phyloP scores from a whole-genome alignment of 129 eudicot genomes.

The Mikania micrantha region DNA sequence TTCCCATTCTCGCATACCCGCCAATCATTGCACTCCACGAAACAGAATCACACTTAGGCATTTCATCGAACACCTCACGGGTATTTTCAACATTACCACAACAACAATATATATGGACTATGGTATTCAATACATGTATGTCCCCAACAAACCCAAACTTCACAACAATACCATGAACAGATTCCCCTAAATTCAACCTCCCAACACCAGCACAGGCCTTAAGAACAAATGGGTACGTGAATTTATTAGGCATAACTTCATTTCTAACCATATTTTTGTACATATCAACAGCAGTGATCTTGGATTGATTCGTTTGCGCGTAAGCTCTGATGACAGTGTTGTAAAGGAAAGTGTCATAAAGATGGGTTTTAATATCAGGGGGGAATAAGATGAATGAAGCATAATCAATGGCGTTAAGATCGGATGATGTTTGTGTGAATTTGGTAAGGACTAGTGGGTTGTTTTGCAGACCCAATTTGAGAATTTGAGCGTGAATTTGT shows the following conservation, averaged over 20 bases:
- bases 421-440: slow-evolving; percentile 56
- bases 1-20: slow-evolving; percentile 56
- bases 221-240: slow-evolving; percentile 75
- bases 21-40: slow-evolving; percentile 84
- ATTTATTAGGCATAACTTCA: slow-evolving; percentile 57
- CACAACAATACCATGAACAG: slow-evolving; percentile 50
- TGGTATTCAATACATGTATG: slow-evolving; percentile 54
- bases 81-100: slow-evolving; percentile 43
- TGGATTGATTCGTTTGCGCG: slow-evolving; percentile 35
- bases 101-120: slow-evolving; percentile 65
- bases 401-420: slow-evolving; percentile 43
- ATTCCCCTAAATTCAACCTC: slow-evolving; percentile 36
- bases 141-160: slow-evolving; percentile 65
- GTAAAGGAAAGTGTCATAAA: slow-evolving; percentile 69
- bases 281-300: slow-evolving; percentile 23
- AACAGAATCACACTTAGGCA: slow-evolving; percentile 43
- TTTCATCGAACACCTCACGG: slow-evolving; percentile 56
- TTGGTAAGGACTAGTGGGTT: slow-evolving; percentile 82
- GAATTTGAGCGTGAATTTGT: slow-evolving; percentile 52
- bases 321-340: slow-evolving; percentile 71
- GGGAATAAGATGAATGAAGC: slow-evolving; percentile 53
- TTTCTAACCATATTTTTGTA: slow-evolving; percentile 44
- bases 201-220: slow-evolving; percentile 81
- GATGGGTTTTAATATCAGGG: slow-evolving; percentile 31
- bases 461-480: slow-evolving; percentile 56